Percentiles rank a stretch among this genome's conserved stretches.
Evolutionary conservation across 139 green algal species (phyloP).

Genomic region (Spirogloea muscicola): DNA sequence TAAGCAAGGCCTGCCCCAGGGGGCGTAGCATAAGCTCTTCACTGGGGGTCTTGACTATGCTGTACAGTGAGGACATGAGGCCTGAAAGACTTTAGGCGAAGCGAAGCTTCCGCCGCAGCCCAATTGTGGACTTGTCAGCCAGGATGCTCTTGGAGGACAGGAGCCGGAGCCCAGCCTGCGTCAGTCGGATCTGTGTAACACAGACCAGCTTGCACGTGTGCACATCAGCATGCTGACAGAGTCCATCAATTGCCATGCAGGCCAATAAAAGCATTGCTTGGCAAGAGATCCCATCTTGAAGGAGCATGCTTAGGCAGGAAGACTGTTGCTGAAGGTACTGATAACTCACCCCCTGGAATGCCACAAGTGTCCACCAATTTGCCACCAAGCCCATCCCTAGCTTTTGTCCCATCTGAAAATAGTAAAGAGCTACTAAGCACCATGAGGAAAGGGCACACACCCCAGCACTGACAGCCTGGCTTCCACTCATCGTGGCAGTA

Average conservation of each 20-base stretch:
- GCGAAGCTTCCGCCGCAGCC: no score
- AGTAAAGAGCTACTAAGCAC: neutral
- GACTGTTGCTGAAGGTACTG: neutral
- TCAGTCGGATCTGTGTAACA: conserved; percentile 6
- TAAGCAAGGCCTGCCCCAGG: no score
- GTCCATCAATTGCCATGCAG: neutral
- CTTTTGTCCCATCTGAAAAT: conserved; percentile 2
- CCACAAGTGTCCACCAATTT: conserved; percentile 30
- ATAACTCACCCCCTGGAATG: conserved; percentile 19
- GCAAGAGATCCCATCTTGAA: neutral
- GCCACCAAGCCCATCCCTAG: conserved; percentile 7
- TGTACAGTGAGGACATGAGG: no score
- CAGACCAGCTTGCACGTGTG: neutral
- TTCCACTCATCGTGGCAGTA: neutral
- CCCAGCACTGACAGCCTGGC: neutral
- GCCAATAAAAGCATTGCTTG: neutral
- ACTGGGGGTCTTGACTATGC: no score
- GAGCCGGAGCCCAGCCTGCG: conserved; percentile 9
- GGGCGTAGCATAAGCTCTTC: no score
- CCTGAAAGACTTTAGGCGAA: no score
- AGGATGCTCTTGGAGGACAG: conserved; percentile 19
- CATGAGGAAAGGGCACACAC: neutral
- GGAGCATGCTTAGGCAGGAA: neutral
- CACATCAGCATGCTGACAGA: neutral
- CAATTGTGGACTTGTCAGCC: no score